Base-by-base conservation (phyloP, 441 rosid species). In the Erysimum cheiri region DNA sequence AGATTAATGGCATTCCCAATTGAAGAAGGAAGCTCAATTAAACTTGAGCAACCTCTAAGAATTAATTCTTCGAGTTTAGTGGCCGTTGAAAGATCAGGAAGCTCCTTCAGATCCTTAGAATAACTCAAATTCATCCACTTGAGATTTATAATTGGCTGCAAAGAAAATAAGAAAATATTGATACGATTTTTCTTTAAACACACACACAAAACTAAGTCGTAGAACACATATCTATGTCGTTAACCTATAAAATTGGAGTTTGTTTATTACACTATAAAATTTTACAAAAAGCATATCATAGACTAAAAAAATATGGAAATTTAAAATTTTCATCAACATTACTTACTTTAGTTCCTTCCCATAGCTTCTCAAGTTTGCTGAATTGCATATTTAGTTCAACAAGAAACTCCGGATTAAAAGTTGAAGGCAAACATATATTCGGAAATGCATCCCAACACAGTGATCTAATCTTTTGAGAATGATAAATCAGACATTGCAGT, bases 351-450 rank as follows among this genome's bases (percentile, higher is more conserved):
- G 3, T n/a, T 53, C 37, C 37, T 7, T 53, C 13, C 58, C 58
- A 53, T n/a, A 53, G 6, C 2, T 14, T 53, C 0, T 13, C 12
- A 31, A 53, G 58, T 1, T 53, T 53, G 19, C 24, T 14, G 2
- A 0, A 0, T 0, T 0, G 0, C 32, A 49, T n/a, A 7, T 0
- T 0, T n/a, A 53, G 19, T 53, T n/a, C 13, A 1, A 53, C 19
- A 0, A 53, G 39, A 31, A 28, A 53, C 12, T n/a, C 13, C 1
- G 6, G 5, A 29, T 31, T 53, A 53, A 53, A 53, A 53, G 58
- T 29, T 2, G 58, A 31, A 7, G 26, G 50, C 50, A 46, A 3
- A 46, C n/a, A 22, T 10, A 1, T 26, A 5, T 5, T 24, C 2
- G 12, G 15, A 15, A 24, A 50, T 2, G 0, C 22, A 19, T 0